Base-by-base conservation (phyloP, 2,329 filamentous ascomycete species). In the Grosmannia huntii region DNA sequence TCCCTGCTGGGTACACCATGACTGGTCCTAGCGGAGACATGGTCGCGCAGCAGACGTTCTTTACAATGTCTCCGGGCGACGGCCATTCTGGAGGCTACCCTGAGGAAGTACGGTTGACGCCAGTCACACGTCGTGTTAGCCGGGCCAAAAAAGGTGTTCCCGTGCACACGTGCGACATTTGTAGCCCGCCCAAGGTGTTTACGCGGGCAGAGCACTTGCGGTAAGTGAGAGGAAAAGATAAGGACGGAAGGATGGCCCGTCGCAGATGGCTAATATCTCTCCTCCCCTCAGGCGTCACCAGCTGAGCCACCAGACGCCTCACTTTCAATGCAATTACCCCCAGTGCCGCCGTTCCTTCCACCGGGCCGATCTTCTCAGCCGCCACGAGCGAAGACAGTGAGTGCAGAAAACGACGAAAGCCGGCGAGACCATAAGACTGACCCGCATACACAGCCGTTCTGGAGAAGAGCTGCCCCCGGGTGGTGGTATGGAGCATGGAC, bases 371-470 rank as follows among this genome's bases (percentile, higher is more conserved):
- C 54, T 56, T 12, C 44, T 56, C 7, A 56, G 14, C 44, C 54
- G 54, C 16, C 54, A 56, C 28, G 44, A 56, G 28, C 54, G 44
- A 21, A 49, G 54, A 49, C 54, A 56, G 54, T 56, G 28, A 56
- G 54, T 49, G 27, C 23, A 16, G 12, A 31, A 7, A 21, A 19
- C 41, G 16, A n/a, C 5, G 41, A 19, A 19, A 9, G 16, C 16
- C 16, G 19, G 7, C 19, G 41, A 44, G 14, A 46, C 3, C 21
- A 7, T 7, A 9, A 55, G 4, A 55, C 33, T 54, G 36, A 54
- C 33, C 23, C n/a, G 7, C 27, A 21, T 27, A 23, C 23, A 6
- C 27, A 56, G 54, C 28, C 54, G 44, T 27, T 33, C 28, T 3
- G 54, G 44, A 19, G 54, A 56, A 36, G 54, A 56, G 44, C 12